phyloP scores from a whole-genome alignment of 129 eudicot genomes.

The Tagetes patula region DNA sequence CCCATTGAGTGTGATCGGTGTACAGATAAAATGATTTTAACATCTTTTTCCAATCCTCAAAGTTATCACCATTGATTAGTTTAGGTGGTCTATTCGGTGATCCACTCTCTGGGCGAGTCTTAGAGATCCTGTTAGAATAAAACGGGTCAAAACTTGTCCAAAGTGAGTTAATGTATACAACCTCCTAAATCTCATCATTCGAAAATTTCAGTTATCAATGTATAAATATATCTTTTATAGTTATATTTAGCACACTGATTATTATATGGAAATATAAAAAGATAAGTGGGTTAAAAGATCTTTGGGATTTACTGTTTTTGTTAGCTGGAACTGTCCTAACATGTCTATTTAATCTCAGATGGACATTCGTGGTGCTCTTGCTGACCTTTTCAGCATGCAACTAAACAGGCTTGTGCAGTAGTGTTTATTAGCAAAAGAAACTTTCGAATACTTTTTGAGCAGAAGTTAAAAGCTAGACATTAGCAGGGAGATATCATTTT shows the following conservation, averaged over 20 bases:
- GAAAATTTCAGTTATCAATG: background rate
- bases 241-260: background rate
- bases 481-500: constrained; percentile 5
- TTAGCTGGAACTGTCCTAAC: background rate
- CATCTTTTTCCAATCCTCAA: too few relatives aligned
- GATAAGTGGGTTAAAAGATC: background rate
- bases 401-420: constrained; percentile 54
- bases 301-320: background rate
- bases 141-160: background rate
- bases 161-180: background rate
- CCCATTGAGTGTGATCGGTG: too few relatives aligned
- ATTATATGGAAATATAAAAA: background rate
- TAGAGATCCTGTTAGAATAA: constrained; percentile 52
- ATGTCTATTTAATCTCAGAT: constrained; percentile 40
- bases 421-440: constrained; percentile 19
- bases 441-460: constrained; percentile 18
- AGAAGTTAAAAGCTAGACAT: constrained; percentile 22
- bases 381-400: constrained; percentile 73
- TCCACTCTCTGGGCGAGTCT: too few relatives aligned
- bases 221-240: background rate
- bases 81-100: too few relatives aligned
- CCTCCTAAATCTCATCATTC: background rate
- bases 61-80: too few relatives aligned
- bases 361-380: constrained; percentile 88
- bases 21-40: too few relatives aligned